Base-by-base conservation (phyloP, 2,329 filamentous ascomycete genomes). In the Curvularia lunata region DNA sequence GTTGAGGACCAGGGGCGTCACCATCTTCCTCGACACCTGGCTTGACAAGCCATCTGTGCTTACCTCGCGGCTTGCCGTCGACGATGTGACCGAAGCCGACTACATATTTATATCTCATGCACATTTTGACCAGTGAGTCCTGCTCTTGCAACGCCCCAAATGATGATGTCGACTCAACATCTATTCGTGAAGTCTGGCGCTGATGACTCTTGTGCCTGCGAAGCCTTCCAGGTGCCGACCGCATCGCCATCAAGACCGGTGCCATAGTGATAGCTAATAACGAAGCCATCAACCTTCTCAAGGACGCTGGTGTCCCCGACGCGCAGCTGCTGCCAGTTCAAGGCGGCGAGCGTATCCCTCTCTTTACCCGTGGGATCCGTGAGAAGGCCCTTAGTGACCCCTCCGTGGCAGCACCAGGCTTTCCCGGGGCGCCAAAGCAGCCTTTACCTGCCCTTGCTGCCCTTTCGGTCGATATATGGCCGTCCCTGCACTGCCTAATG, bases 51-150 rank as follows among this genome's bases (percentile, higher is more conserved):
- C 55, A 9, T 42, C 43, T 13, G 30, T 41, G 3, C 16, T 58
- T 30, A 45, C 38, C 8, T 13, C 43, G 8, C 28, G 46, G 16
- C 23, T 58, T 19, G 55, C 49, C 1, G 38, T 58, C 3, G 37
- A 46, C 7, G 46, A 58, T 40, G 58, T 57, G 13, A 38, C 25
- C 13, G 42, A 57, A 30, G 48, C 54, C 18, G 54, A 57, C 27
- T 57, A 57, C 42, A 57, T 57, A 19, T 57, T 57, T 27, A 57
- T 57, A 23, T 57, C 54, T 16, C 54, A 57, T 34, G 54, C 54
- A 5, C 54, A 57, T 19, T 57, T 57, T 28, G 54, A 57, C 18
- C 54, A 57, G 48, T 51, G 30, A 40, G 48, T 42, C 34, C n/a
- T n/a, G n/a, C n/a, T n/a, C n/a, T n/a, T n/a, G n/a, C n/a, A n/a